Evolutionary conservation across 2,329 filamentous ascomycete genomes (phyloP).

Genomic region (Sordariomycetes sp.): DNA sequence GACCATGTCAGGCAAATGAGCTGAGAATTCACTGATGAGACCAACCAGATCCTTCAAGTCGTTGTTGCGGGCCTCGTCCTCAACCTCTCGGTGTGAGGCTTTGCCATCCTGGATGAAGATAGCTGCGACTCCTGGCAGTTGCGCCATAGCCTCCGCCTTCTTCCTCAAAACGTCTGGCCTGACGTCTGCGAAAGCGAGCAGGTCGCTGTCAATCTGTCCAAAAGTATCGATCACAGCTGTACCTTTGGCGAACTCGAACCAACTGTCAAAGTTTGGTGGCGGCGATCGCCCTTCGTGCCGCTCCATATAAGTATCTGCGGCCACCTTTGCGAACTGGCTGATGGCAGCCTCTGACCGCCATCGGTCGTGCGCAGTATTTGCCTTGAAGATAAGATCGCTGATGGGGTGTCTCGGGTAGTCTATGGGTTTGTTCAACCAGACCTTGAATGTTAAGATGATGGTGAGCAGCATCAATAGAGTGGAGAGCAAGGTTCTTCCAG

Average conservation of each 20-base stretch:
- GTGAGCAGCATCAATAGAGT: constrained; percentile 26
- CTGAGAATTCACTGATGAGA: constrained; percentile 64
- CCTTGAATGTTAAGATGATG: constrained; percentile 21
- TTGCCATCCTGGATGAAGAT: constrained; percentile 56
- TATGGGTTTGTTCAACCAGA: not conserved
- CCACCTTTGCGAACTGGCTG: constrained; percentile 36
- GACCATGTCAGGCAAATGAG: constrained; percentile 73
- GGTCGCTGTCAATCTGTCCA: constrained; percentile 65
- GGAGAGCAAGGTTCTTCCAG: constrained; percentile 30
- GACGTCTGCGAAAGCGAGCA: constrained; percentile 71
- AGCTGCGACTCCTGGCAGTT: constrained; percentile 32
- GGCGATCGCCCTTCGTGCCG: constrained; percentile 56
- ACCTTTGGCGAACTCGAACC: constrained; percentile 70
- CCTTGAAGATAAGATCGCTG: constrained; percentile 37
- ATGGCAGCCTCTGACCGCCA: constrained; percentile 38
- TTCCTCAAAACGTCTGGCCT: constrained; percentile 58
- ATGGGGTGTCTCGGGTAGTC: constrained; percentile 31
- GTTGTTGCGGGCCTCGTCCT: constrained; percentile 18
- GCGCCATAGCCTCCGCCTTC: constrained; percentile 32
- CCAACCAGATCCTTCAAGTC: constrained; percentile 39
- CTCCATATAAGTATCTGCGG: constrained; percentile 39
- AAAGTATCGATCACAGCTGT: constrained; percentile 74
- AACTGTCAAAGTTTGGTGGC: constrained; percentile 74
- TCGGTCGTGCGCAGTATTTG: constrained; percentile 34
- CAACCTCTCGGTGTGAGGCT: constrained; percentile 31